A percentile compares a stretch with the other conserved stretches of the same genome.
phyloP scores from a whole-genome alignment of 441 rosid species.

The Hypseocharis bilobata region DNA sequence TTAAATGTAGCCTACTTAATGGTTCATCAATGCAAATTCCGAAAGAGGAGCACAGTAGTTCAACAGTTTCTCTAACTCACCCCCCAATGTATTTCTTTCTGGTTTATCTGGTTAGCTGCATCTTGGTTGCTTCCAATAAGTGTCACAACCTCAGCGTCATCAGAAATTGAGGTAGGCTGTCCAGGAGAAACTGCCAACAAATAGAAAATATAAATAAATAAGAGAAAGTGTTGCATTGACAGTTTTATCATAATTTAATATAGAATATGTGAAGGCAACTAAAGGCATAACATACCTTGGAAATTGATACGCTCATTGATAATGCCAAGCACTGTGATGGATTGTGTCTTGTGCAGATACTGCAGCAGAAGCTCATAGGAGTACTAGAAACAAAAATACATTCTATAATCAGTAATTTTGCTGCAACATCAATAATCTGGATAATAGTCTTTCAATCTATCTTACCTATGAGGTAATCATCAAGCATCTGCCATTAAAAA shows the following conservation, averaged over 20 bases:
- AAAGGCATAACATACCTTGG: slow-evolving; percentile 45
- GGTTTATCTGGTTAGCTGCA: slow-evolving; percentile 60
- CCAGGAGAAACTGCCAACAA: slow-evolving; percentile 74
- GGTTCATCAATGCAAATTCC: no score
- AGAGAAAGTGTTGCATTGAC: neutral
- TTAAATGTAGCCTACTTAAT: no score
- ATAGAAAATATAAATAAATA: neutral
- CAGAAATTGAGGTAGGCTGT: slow-evolving; percentile 71
- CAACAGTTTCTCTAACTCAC: slow-evolving; percentile 36
- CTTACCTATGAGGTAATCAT: neutral
- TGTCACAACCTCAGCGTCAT: slow-evolving; percentile 72
- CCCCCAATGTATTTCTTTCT: slow-evolving; percentile 95
- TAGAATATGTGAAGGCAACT: neutral
- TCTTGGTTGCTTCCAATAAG: slow-evolving; percentile 70
- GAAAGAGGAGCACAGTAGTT: neutral
- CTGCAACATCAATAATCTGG: neutral
- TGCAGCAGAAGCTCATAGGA: slow-evolving; percentile 87
- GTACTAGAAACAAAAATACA: slow-evolving; percentile 45
- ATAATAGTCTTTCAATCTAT: neutral
- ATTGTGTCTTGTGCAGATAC: slow-evolving; percentile 70
- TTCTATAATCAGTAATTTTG: neutral
- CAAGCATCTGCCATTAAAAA: neutral
- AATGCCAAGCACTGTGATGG: slow-evolving; percentile 78
- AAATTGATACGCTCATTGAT: slow-evolving; percentile 83
- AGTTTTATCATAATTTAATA: neutral